Conservation (phyloP, 2,329 filamentous ascomycete genomes). For the Neopestalotiopsis sp. region DNA sequence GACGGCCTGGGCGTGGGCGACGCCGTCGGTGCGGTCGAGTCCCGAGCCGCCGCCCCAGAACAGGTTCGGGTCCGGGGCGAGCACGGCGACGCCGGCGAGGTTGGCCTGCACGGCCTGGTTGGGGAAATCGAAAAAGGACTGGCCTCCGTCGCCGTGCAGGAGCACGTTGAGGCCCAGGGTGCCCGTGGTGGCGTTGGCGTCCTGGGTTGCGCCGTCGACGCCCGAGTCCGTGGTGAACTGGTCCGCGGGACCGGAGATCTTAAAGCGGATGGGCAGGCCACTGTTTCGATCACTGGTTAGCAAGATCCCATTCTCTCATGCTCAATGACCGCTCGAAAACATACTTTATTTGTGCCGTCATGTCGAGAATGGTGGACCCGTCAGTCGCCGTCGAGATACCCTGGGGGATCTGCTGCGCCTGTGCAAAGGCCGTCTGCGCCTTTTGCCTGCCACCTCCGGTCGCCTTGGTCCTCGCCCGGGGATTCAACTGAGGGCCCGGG, state of each 20-base stretch:
- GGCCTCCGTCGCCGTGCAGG: constrained; percentile 64
- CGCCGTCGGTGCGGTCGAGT: constrained; percentile 58
- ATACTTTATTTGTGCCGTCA: constrained; percentile 59
- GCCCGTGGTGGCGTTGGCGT: constrained; percentile 34
- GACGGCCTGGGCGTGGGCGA: constrained; percentile 59
- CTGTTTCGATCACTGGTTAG: constrained; percentile 19
- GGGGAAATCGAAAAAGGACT: constrained; percentile 63
- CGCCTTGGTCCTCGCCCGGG: constrained; percentile 17
- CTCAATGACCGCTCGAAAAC: constrained; percentile 16
- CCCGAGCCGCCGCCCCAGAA: constrained; percentile 64
- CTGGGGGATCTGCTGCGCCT: constrained; percentile 36
- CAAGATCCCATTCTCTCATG: not conserved
- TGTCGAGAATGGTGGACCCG: constrained; percentile 60
- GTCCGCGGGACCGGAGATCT: constrained; percentile 57
- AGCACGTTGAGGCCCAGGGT: constrained; percentile 59
- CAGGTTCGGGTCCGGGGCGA: constrained; percentile 58
- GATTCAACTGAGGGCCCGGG: constrained; percentile 25
- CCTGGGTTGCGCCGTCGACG: constrained; percentile 48
- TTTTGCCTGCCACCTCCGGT: constrained; percentile 21
- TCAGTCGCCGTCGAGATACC: constrained; percentile 52
- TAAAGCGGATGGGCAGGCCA: constrained; percentile 59
- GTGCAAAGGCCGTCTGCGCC: constrained; percentile 29
- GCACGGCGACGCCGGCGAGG: constrained; percentile 57
- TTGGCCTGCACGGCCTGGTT: constrained; percentile 57
- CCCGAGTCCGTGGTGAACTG: constrained; percentile 56